phyloP scores from a whole-genome alignment of 2,329 filamentous ascomycete genomes.

The Rhytidhysteron rufulum region DNA sequence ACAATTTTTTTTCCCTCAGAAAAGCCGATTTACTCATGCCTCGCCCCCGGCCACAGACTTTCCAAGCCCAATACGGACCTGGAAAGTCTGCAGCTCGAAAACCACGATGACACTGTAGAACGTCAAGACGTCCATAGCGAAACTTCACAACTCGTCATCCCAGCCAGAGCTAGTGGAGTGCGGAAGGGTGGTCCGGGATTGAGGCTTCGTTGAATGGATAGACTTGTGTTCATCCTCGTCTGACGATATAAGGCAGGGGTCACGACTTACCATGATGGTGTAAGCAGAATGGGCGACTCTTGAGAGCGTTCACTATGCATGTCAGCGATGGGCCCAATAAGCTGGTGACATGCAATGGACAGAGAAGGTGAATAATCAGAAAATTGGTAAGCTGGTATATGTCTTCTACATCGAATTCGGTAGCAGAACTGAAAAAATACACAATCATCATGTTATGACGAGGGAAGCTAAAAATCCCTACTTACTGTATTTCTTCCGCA shows the following conservation, averaged over 20 bases:
- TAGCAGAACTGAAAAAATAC: constrained; percentile 60
- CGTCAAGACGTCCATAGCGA: constrained; percentile 33
- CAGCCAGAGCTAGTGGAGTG: constrained; percentile 57
- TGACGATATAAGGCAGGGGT: no score
- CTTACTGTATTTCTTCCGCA: no score
- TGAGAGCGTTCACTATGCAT: no score
- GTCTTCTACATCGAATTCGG: constrained; percentile 57
- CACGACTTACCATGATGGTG: no score
- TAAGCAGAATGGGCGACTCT: no score
- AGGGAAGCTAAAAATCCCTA: constrained; percentile 7
- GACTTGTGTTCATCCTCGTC: constrained; percentile 57
- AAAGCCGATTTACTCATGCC: constrained; percentile 67
- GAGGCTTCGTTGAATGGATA: constrained; percentile 61
- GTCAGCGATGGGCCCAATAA: no score
- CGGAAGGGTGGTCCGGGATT: constrained; percentile 68
- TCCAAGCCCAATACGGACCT: constrained; percentile 42
- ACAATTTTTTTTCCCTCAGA: no score
- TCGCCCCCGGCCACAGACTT: constrained; percentile 53
- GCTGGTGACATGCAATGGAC: no score
- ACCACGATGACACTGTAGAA: constrained; percentile 52
- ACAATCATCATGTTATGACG: constrained; percentile 29
- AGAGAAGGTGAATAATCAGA: constrained; percentile 39
- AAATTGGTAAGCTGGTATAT: constrained; percentile 56
- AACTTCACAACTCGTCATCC: constrained; percentile 77
- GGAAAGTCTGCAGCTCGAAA: constrained; percentile 41